Evolutionary conservation across 352 stramenopile species (phyloP).

Genomic region (Globisporangium paddicum): DNA sequence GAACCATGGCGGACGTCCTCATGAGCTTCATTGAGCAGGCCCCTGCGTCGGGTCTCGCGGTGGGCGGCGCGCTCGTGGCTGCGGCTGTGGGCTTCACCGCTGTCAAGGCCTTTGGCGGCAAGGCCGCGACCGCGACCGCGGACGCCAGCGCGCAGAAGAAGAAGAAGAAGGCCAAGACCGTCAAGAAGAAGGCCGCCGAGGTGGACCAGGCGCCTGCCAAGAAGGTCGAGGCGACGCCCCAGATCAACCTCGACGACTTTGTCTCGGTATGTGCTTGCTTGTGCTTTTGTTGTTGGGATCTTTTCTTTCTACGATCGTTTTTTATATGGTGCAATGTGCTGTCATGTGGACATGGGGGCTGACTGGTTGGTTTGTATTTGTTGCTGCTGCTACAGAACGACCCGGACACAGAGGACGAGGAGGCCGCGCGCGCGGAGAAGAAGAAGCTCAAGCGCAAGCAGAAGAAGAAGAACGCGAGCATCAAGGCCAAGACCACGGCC

Average conservation of each 20-base stretch:
- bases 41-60: slow-evolving; percentile 51
- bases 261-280: slow-evolving; percentile 27
- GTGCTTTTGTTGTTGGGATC: background rate
- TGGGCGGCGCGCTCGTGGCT: slow-evolving; percentile 62
- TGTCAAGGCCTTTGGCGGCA: slow-evolving; percentile 54
- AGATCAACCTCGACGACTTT: slow-evolving; percentile 73
- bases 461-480: slow-evolving; percentile 77
- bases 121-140: slow-evolving; percentile 18
- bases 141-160: slow-evolving; percentile 46
- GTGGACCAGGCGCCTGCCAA: slow-evolving; percentile 14
- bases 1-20: slow-evolving; percentile 58
- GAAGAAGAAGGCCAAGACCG: slow-evolving; percentile 54
- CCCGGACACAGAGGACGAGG: slow-evolving; percentile 79
- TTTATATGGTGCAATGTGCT: no score
- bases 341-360: background rate
- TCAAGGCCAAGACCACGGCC: slow-evolving; percentile 32
- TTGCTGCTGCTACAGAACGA: slow-evolving; percentile 33
- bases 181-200: slow-evolving; percentile 22
- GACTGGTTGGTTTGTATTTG: slow-evolving; percentile 9
- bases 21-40: slow-evolving; percentile 61
- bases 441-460: slow-evolving; percentile 78
- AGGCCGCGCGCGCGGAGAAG: slow-evolving; percentile 69
- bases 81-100: slow-evolving; percentile 64
- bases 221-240: slow-evolving; percentile 24
- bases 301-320: background rate